Conservation (phyloP, 192 early-diverging fungal species). For the Dissophora globulifera region DNA sequence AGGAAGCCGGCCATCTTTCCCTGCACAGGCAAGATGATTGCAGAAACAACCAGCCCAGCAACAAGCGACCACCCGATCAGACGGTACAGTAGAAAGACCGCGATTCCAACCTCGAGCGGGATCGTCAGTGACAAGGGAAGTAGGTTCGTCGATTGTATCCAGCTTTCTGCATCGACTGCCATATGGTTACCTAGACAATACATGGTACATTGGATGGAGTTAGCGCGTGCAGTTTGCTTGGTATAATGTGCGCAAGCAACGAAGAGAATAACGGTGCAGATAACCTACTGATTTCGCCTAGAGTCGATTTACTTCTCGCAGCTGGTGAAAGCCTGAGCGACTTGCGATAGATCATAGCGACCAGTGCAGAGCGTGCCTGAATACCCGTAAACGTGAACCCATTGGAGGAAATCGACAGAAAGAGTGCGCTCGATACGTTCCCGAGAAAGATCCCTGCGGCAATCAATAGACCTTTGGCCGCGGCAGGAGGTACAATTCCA, state of each 20-base stretch:
- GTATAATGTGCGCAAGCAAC: too few relatives aligned
- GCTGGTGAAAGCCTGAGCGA: constrained; percentile 75
- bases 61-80: constrained; percentile 36
- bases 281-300: constrained; percentile 36
- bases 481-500: constrained; percentile 14
- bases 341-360: constrained; percentile 85
- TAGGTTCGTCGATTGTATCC: constrained; percentile 52
- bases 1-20: constrained; percentile 4
- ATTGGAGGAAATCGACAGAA: constrained; percentile 25
- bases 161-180: constrained; percentile 70
- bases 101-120: constrained; percentile 34
- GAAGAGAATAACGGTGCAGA: background rate
- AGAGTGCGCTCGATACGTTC: constrained; percentile 17
- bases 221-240: too few relatives aligned
- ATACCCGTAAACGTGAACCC: constrained; percentile 68
- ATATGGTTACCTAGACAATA: constrained; percentile 72
- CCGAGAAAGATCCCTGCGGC: constrained; percentile 36
- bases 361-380: constrained; percentile 72
- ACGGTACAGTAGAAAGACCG: constrained; percentile 19
- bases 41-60: constrained; percentile 27
- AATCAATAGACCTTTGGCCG: constrained; percentile 17
- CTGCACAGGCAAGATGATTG: constrained; percentile 17
- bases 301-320: constrained; percentile 27
- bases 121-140: constrained; percentile 55
- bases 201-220: too few relatives aligned